Evolutionary conservation across 306 rosid genomes (phyloP), one percentile per base, ranked within the genome.

Genomic region (Pueraria montana): DNA sequence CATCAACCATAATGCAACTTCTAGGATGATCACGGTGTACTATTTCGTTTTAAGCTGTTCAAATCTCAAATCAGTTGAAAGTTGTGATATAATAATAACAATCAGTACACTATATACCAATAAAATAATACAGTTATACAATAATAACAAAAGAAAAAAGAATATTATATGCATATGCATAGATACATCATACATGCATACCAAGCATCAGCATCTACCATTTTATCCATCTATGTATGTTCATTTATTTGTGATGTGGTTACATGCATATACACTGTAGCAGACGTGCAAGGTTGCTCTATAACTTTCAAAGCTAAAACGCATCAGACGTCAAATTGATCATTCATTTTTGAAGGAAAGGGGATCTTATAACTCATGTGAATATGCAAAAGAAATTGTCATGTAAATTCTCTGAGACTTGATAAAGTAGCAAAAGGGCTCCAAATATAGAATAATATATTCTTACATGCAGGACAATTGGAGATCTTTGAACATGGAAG

Each of bases 401-500:
- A 26, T 14, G 27, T 17, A 9, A 36, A 46, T 64, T 80, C 77
- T 6, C 30, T 6, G 14, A 27, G 65, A 75, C 27, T 21, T n/a
- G 20, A 77, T 8, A 52, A 64, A 80, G 76, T 14, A 49, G 68
- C 17, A 40, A 73, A 84, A n/a, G 6, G 38, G 64, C 21, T n/a
- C 61, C 43, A 49, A 68, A 62, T 36, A 21, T 48, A 5, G 20
- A 81, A 70, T 30, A 70, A 43, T 23, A 69, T 59, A 43, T 76
- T 43, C 97, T 91, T 92, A 95, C 99, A 91, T 78, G 69, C 86
- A 77, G 93, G 94, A 86, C 99, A 95, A 45, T 38, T 73, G 74
- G 87, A 74, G 81, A 70, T 78, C 81, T 87, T 76, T 70, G 27
- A 65, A 88, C 99, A 93, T 20, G 95, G 98, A 81, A 87, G 89